Conservation (phyloP, 2,329 filamentous ascomycete genomes). For the Cytospora schulzeri region DNA sequence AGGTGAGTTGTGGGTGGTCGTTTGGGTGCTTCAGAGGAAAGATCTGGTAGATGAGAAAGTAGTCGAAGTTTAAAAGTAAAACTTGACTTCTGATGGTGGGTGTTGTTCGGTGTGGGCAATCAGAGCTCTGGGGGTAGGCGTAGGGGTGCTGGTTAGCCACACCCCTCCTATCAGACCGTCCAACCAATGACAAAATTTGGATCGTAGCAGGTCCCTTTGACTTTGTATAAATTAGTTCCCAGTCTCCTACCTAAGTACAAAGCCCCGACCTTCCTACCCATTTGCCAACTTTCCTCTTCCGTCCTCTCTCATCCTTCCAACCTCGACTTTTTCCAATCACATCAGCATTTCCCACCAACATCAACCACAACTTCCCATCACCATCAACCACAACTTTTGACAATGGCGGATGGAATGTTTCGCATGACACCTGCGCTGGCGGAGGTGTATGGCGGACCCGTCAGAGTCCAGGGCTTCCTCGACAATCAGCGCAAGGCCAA, state of each 20-base stretch:
- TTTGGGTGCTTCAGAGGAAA: too few relatives aligned
- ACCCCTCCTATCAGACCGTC: neutral
- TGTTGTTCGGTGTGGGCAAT: neutral
- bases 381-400: neutral
- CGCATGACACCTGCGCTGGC: neutral
- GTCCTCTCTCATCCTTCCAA: neutral
- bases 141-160: neutral
- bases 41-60: too few relatives aligned
- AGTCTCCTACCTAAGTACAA: neutral
- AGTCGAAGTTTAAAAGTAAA: too few relatives aligned
- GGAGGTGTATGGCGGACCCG: neutral
- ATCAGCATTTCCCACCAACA: neutral
- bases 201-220: neutral
- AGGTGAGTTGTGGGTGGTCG: neutral
- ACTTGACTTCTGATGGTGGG: neutral
- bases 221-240: neutral
- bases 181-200: neutral
- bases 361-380: neutral
- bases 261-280: neutral
- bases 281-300: neutral
- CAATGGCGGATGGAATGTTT: neutral
- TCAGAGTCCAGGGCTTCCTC: neutral
- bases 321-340: neutral
- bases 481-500: constrained; percentile 5
- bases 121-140: neutral